Evolutionary conservation across 306 rosid genomes (phyloP).

Genomic region (Quercus glauca): DNA sequence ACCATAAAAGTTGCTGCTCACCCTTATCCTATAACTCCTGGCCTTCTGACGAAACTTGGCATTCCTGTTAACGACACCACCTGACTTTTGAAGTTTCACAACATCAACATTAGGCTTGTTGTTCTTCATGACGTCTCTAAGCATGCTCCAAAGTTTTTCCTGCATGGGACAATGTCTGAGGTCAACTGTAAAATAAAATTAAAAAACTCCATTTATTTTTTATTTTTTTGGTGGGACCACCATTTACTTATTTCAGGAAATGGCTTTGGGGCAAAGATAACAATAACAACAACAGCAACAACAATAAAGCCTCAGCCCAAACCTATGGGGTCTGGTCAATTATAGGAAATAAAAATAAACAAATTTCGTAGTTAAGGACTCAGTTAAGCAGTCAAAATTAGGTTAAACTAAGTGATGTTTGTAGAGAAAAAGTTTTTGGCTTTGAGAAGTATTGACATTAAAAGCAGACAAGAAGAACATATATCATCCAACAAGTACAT

Average conservation of each 20-base stretch:
- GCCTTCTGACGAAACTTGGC: conserved; percentile 72
- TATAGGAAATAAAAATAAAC: background rate
- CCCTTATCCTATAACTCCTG: conserved; percentile 84
- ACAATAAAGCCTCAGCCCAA: too few species aligned
- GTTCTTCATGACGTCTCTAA: conserved; percentile 69
- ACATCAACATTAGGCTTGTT: conserved; percentile 87
- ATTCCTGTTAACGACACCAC: conserved; percentile 92
- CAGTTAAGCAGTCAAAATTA: background rate
- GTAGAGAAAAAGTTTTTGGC: background rate
- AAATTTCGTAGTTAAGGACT: background rate
- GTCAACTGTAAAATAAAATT: background rate
- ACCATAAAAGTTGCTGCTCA: conserved; percentile 16
- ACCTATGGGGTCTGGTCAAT: too few species aligned
- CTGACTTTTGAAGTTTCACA: conserved; percentile 94
- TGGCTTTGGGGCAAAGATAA: background rate
- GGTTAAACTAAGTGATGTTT: background rate
- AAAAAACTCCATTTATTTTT: background rate
- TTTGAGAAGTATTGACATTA: background rate
- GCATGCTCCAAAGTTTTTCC: conserved; percentile 97
- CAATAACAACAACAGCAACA: background rate
- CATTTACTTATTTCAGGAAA: background rate
- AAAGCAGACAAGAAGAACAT: background rate
- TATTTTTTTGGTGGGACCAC: too few species aligned
- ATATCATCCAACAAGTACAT: background rate
- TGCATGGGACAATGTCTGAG: conserved; percentile 29